Evolutionary conservation across 768 basidiomycete genomes (phyloP), one percentile per base, ranked within the genome.

Genomic region (Podaxis sp.): DNA sequence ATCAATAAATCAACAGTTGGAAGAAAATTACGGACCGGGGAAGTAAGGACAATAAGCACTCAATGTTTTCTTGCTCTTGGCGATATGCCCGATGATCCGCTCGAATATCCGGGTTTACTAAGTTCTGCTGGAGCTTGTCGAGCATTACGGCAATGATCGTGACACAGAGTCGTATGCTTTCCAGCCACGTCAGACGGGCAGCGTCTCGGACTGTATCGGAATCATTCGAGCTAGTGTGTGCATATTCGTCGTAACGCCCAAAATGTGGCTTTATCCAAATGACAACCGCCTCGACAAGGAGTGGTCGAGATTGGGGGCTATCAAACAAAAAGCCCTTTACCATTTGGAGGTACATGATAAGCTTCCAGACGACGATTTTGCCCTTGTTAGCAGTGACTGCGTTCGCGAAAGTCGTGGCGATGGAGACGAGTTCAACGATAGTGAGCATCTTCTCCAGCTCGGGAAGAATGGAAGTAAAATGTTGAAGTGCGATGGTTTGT

Each of bases 261-360:
- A 99, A 93, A 73, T 96, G 89, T 1, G 96, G 94, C 71, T 95
- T 96, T 67, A 99, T 89, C 95, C 96, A 98, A 22, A 89, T 84
- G 10, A 95, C 88, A 28, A 98, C 87, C 20, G 89, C 87, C 66
- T 97, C 95, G 6, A 96, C 88, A 2, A 99, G 79, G 4, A 91
- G 76, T 0, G 88, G 82, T 30, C 96, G 87, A 13, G 91, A 88
- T 58, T 91, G 83, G 0, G 89, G 77, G 63, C 90, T 87, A 69
- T 95, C 92, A 71, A 98, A 96, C 54, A 96, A 74, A 74, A 92
- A 91, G 22, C 91, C 87, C 69, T 92, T 91, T 26, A 95, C 92
- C 63, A 98, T 86, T 69, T 96, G 95, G 40, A 96, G 81, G 70
- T 95, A 93, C 87, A 97, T 90, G 68, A 96, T 89, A 51, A 99